Conservation (phyloP, 441 rosid genomes). For the Pelargonium fulgidum region DNA sequence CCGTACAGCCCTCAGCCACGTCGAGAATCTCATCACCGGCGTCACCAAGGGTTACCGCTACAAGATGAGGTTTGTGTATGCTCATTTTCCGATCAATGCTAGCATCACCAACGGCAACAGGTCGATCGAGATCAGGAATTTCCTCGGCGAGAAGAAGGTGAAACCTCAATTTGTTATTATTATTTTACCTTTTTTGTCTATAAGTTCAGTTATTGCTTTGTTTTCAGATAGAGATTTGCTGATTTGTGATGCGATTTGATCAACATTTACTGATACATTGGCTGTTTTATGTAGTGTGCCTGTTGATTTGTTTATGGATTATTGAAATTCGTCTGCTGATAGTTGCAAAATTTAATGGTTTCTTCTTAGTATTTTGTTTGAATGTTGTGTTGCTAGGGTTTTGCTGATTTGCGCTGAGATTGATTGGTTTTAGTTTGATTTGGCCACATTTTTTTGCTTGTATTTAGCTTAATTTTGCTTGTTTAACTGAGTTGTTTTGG, state of each 20-base stretch:
- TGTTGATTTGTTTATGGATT: no score
- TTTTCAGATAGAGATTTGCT: background rate
- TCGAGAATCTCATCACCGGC: constrained; percentile 51
- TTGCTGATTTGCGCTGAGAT: no score
- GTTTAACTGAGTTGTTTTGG: background rate
- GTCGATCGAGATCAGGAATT: constrained; percentile 74
- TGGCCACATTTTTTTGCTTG: background rate
- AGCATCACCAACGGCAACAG: constrained; percentile 38
- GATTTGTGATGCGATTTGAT: background rate
- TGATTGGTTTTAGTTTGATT: no score
- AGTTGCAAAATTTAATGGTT: no score
- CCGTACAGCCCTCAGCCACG: constrained; percentile 50
- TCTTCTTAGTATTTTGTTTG: no score
- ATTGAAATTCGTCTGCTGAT: no score
- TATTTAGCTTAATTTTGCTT: background rate
- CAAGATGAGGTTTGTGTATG: constrained; percentile 78
- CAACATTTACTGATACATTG: background rate
- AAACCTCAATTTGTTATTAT: background rate
- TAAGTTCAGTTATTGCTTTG: background rate
- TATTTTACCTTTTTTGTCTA: no score
- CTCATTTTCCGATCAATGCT: constrained; percentile 73
- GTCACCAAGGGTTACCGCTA: constrained; percentile 60
- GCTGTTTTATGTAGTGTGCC: no score
- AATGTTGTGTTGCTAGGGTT: no score
- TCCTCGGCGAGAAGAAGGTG: constrained; percentile 64